Evolutionary conservation across 192 early-diverging fungal species (phyloP).

Genomic region (Coemansia sp.): DNA sequence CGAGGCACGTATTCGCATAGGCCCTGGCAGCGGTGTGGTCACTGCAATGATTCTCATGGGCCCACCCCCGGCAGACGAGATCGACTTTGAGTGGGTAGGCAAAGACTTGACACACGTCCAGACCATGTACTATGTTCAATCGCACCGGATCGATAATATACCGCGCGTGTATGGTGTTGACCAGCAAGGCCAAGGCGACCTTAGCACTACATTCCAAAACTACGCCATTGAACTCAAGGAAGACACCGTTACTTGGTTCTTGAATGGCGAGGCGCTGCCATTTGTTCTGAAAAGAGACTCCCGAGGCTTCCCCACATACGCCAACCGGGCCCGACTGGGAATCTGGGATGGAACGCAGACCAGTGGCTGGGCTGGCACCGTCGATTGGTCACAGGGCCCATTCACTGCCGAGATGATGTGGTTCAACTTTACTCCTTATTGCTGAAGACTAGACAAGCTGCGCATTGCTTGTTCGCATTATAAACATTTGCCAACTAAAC

Average conservation of each 20-base stretch:
- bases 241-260: conserved; percentile 48
- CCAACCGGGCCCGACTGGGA: conserved; percentile 15
- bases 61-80: conserved; percentile 52
- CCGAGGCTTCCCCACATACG: conserved; percentile 10
- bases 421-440: background rate
- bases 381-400: background rate
- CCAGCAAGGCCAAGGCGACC: conserved; percentile 24
- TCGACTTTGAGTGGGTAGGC: conserved; percentile 65
- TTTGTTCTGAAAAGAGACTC: conserved; percentile 5
- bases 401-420: background rate
- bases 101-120: conserved; percentile 43
- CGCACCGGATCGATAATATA: conserved; percentile 28
- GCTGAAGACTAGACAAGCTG: too few species aligned
- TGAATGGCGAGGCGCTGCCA: conserved; percentile 40
- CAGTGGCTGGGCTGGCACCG: conserved; percentile 22
- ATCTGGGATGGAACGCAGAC: conserved; percentile 33
- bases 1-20: conserved; percentile 33
- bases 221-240: conserved; percentile 53
- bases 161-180: conserved; percentile 18
- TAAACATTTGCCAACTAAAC: too few species aligned
- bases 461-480: too few species aligned
- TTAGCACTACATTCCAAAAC: conserved; percentile 41
- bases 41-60: conserved; percentile 52
- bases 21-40: conserved; percentile 46
- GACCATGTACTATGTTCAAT: conserved; percentile 53